These are phyloP conservation scores for Truncatella angustata DNA, from an alignment of 2,329 filamentous ascomycete species.

Conservation along the genomic window DNA sequence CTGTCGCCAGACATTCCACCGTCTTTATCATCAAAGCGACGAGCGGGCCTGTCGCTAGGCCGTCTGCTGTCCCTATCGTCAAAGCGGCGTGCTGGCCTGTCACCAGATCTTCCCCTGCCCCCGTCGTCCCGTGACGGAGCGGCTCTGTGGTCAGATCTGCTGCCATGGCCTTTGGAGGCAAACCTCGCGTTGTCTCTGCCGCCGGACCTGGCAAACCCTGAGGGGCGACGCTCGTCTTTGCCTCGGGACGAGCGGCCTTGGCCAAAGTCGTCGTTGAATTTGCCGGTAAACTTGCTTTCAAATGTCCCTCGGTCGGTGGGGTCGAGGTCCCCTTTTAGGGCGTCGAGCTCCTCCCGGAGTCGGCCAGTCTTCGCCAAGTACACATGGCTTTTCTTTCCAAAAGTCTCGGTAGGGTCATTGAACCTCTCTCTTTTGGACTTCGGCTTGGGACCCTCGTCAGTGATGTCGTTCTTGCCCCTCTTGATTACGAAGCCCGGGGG, in stretches of 20 bases:
- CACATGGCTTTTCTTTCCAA: conserved; percentile 56
- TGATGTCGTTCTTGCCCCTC: conserved; percentile 53
- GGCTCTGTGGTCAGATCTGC: not conserved
- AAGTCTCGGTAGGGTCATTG: conserved; percentile 44
- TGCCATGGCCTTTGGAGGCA: too few species aligned
- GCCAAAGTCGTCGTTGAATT: not conserved
- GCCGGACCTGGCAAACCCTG: not conserved
- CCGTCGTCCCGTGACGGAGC: too few species aligned
- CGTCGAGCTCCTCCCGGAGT: conserved; percentile 31
- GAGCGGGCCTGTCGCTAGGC: too few species aligned
- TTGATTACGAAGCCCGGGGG: conserved; percentile 32
- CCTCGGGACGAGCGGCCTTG: not conserved
- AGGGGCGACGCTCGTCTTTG: not conserved
- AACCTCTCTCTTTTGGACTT: conserved; percentile 52
- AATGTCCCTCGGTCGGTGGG: not conserved
- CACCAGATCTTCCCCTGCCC: too few species aligned
- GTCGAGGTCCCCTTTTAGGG: conserved; percentile 2
- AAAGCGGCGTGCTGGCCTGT: too few species aligned
- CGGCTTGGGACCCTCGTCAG: conserved; percentile 36
- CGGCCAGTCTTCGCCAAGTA: conserved; percentile 50
- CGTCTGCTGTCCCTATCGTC: too few species aligned
- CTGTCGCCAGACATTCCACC: not conserved
- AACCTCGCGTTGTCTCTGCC: too few species aligned
- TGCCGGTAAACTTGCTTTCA: not conserved
- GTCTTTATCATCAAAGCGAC: too few species aligned